Evolutionary conservation across 2,329 filamentous ascomycete genomes (phyloP), one percentile per base, ranked within the genome.

Genomic region (Lojkania enalia): DNA sequence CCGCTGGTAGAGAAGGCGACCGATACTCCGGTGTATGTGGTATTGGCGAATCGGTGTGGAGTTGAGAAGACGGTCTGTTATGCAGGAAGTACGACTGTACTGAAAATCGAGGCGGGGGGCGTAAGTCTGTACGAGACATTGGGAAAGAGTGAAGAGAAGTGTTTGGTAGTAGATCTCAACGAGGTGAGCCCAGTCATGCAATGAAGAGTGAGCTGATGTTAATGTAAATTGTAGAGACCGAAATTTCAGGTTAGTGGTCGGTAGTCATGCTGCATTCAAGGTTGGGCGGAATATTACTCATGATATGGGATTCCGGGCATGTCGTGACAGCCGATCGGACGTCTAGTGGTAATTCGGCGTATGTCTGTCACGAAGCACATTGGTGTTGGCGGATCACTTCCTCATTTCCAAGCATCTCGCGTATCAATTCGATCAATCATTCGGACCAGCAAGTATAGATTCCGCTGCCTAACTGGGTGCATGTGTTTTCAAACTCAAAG

Each of bases 21-120:
- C 7, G 58, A 58, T 1, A 50, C 52, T 25, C 85, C 88, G 44
- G 77, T 86, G 14, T 81, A 88, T 27, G 74, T 91, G 0, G 76
- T 91, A 0, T 78, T 90, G 51, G 83, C 82, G 33, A 92, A 94
- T 61, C 77, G 88, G 2, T 80, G 78, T 20, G 88, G 88, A 0
- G 74, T 72, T 1, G 88, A 92, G 55, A 80, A 75, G 4, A 77
- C 83, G 0, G 83, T 77, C 0, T 77, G 81, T 0, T 94, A 89
- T 66, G 84, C 87, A 0, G 88, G 88, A 0, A 90, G 85, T 0
- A 90, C 85, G 48, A 79, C 84, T 0, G 84, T 91, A 0, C 67
- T 91, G 20, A 82, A 83, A 3, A 80, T 92, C 20, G 74, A 80
- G 7, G 68, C 74, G 4, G 87, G 86, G 0, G 80, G 83, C 32